A percentile compares a stretch with the other conserved stretches of the same genome.
Evolutionary conservation across 2,329 filamentous ascomycete species (phyloP).

Genomic region (Alternaria gansuensis): DNA sequence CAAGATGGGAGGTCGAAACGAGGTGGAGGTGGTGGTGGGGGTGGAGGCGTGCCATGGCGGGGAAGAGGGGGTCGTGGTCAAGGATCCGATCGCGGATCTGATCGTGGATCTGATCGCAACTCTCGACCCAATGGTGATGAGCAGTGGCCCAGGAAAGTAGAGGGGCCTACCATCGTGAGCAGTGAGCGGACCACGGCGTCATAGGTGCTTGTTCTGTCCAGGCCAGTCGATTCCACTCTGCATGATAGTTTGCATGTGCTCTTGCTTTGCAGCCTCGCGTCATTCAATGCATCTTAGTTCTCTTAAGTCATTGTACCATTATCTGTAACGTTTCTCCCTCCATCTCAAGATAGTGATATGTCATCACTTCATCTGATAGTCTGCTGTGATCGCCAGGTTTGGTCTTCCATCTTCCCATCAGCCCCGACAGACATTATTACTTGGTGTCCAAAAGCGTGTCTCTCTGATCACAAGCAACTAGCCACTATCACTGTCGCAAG

Average conservation of each 20-base stretch:
- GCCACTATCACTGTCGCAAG: neutral
- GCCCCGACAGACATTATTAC: neutral
- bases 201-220: neutral
- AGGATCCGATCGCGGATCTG: neutral
- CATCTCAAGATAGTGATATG: neutral
- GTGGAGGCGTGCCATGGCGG: conserved; percentile 21
- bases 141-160: conserved; percentile 15
- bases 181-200: conserved; percentile 10
- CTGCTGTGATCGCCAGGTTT: neutral
- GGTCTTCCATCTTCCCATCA: neutral
- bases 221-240: conserved; percentile 1
- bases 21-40: conserved; percentile 18
- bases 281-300: conserved; percentile 7
- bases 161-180: conserved; percentile 30
- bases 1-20: conserved; percentile 24
- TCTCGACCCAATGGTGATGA: conserved; percentile 21
- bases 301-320: neutral
- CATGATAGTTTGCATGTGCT: conserved; percentile 5
- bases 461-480: neutral
- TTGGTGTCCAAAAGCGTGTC: neutral
- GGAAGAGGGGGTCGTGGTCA: conserved; percentile 24
- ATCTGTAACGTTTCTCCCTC: neutral
- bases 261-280: conserved; percentile 6
- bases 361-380: neutral
- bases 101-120: conserved; percentile 15